Base-by-base conservation (phyloP, 1,139 yeast species). In the Suhomyces coccinellae region DNA sequence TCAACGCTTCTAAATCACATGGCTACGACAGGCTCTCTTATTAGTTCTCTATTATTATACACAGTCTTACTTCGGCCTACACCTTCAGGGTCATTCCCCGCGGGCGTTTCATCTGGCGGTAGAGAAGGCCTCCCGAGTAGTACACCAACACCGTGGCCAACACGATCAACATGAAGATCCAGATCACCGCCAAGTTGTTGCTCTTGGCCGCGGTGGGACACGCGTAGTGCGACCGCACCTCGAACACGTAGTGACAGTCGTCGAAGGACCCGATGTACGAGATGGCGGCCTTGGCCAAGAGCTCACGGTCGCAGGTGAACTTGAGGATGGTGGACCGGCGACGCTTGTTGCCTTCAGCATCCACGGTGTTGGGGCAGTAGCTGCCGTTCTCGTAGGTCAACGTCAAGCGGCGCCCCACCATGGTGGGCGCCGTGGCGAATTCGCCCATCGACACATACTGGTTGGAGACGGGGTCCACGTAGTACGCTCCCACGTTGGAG, bases 161-260 rank as follows among this genome's bases (percentile, higher is more conserved):
- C 30, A 80, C 58, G 38, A 82, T 82, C 41, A 80, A 62, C 16
- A 80, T 52, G 51, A 81, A 80, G 36, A 82, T 80, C 83, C 85
- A 80, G 38, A 80, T 71, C 5, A 80, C 80, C 2, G 83, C 83
- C 51, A 75, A 60, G 48, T 80, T 77, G 52, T 79, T 80, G 4
- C 72, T 77, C 65, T 75, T 59, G 47, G 84, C 81, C 10, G 88
- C 83, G 0, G 91, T 85, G 0, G 96, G 90, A 64, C 97, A 90
- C 0, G 96, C 97, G 62, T 85, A 87, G 41, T 87, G 83, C 4
- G 96, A 87, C 53, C 90, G 70, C 24, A 88, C 89, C 61, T 90
- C 97, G 62, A 90, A 90, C 58, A 85, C 79, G 64, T 86, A 90
- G 32, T 86, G 80, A 64, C 97, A 90, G 49, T 88, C 87, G 62